These are phyloP conservation scores for Parastagonospora avenae DNA, from an alignment of 2,329 filamentous ascomycete genomes.

Conservation along the genomic window DNA sequence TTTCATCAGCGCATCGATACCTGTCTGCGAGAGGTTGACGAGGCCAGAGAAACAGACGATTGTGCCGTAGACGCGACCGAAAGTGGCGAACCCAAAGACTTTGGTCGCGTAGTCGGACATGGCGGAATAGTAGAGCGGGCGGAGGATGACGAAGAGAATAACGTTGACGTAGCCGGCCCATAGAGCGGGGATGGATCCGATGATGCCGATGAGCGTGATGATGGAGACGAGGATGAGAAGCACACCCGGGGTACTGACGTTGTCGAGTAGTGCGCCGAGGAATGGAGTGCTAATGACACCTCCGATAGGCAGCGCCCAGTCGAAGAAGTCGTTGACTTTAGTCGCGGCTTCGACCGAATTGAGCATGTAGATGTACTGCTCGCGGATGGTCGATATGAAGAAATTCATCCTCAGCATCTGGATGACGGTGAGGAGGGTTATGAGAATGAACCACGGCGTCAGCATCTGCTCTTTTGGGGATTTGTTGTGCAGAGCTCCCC, in stretches of 20 bases:
- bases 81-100: slow-evolving; percentile 87
- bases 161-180: slow-evolving; percentile 78
- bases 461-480: slow-evolving; percentile 73
- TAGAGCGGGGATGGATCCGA: slow-evolving; percentile 72
- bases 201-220: slow-evolving; percentile 73
- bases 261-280: slow-evolving; percentile 79
- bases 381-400: slow-evolving; percentile 84
- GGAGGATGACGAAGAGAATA: slow-evolving; percentile 77
- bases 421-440: slow-evolving; percentile 75
- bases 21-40: slow-evolving; percentile 80
- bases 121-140: slow-evolving; percentile 88
- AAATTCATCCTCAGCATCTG: slow-evolving; percentile 76
- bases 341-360: slow-evolving; percentile 64
- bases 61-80: slow-evolving; percentile 86
- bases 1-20: slow-evolving; percentile 77
- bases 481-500: slow-evolving; percentile 80
- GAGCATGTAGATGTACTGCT: slow-evolving; percentile 79
- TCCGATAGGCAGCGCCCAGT: slow-evolving; percentile 79
- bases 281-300: slow-evolving; percentile 82
- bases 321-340: slow-evolving; percentile 80
- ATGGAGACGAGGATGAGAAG: slow-evolving; percentile 70
- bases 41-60: slow-evolving; percentile 84
- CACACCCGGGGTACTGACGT: slow-evolving; percentile 71
- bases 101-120: slow-evolving; percentile 89
- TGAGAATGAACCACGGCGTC: slow-evolving; percentile 82